phyloP scores from a whole-genome alignment of 2,329 filamentous ascomycete genomes.

The Coniochaeta sp. region DNA sequence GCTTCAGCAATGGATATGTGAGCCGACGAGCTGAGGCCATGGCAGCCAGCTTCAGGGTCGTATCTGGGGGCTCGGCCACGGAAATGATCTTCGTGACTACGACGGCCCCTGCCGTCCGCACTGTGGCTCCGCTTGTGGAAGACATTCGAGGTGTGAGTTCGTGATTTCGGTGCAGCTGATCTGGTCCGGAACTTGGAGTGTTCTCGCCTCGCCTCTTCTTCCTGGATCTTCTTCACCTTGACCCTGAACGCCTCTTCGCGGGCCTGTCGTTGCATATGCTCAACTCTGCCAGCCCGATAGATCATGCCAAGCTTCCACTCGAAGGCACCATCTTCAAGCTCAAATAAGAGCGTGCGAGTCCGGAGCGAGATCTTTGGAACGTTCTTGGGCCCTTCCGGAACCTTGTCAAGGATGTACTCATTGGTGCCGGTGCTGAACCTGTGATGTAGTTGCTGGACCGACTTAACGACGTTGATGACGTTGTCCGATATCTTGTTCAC shows the following conservation, averaged over 20 bases:
- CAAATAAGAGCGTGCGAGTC: conserved; percentile 76
- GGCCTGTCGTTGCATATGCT: conserved; percentile 84
- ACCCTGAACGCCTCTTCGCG: conserved; percentile 84
- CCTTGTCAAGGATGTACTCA: conserved; percentile 81
- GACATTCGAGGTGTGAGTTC: conserved; percentile 20
- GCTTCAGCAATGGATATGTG: conserved; percentile 73
- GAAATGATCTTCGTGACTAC: conserved; percentile 23
- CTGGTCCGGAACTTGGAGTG: conserved; percentile 46
- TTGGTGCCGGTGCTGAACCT: conserved; percentile 82
- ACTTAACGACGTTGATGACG: conserved; percentile 78
- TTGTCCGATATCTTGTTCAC: conserved; percentile 90
- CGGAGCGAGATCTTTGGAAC: conserved; percentile 82
- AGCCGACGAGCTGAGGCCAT: conserved; percentile 62
- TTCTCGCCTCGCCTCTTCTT: conserved; percentile 56
- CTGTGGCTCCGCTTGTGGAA: conserved; percentile 48
- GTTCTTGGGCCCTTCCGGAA: conserved; percentile 75
- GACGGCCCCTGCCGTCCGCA: conserved; percentile 36
- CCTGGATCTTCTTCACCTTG: conserved; percentile 77
- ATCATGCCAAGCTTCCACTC: conserved; percentile 97
- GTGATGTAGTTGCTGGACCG: conserved; percentile 84
- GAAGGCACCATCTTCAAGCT: conserved; percentile 92
- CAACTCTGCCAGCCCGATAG: conserved; percentile 79
- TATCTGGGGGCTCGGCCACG: conserved; percentile 55
- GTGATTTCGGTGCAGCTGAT: conserved; percentile 39
- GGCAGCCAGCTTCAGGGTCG: conserved; percentile 67